phyloP scores from a whole-genome alignment of 208 protist genomes.

The Leishmania aethiopica region DNA sequence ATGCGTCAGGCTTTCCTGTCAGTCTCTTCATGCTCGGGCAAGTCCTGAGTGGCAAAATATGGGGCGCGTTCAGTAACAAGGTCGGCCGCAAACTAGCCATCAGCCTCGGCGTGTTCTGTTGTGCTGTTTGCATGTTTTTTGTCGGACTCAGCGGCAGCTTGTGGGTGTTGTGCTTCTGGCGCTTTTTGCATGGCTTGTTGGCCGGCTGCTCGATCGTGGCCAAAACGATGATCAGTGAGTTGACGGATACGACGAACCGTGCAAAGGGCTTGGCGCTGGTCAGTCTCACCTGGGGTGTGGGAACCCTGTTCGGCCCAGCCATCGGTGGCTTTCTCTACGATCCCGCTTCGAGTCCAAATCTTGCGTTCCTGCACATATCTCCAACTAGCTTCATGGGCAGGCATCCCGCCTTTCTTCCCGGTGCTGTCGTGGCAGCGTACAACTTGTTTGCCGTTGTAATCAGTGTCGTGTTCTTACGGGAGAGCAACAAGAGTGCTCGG shows the following conservation, averaged over 20 bases:
- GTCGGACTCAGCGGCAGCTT: constrained; percentile 75
- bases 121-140: constrained; percentile 61
- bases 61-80: constrained; percentile 69
- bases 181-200: constrained; percentile 74
- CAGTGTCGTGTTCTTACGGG: constrained; percentile 43
- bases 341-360: constrained; percentile 30
- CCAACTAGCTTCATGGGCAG: constrained; percentile 36
- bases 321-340: constrained; percentile 79
- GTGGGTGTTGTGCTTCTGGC: constrained; percentile 57
- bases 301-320: constrained; percentile 67
- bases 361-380: constrained; percentile 34
- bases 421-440: constrained; percentile 56
- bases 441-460: constrained; percentile 49
- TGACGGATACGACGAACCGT: constrained; percentile 78
- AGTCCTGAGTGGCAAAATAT: constrained; percentile 71
- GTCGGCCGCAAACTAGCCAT: constrained; percentile 69
- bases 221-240: constrained; percentile 84
- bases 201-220: constrained; percentile 72
- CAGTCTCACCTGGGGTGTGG: constrained; percentile 90
- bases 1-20: constrained; percentile 65
- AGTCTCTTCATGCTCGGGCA: constrained; percentile 86
- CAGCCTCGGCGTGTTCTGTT: constrained; percentile 48
- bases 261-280: constrained; percentile 96
- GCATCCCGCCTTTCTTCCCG: constrained; percentile 78
- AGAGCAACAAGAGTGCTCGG: constrained; percentile 50